These are phyloP conservation scores for Marasmius sp. DNA, from an alignment of 1,284 basidiomycete genomes.

Conservation along the genomic window DNA sequence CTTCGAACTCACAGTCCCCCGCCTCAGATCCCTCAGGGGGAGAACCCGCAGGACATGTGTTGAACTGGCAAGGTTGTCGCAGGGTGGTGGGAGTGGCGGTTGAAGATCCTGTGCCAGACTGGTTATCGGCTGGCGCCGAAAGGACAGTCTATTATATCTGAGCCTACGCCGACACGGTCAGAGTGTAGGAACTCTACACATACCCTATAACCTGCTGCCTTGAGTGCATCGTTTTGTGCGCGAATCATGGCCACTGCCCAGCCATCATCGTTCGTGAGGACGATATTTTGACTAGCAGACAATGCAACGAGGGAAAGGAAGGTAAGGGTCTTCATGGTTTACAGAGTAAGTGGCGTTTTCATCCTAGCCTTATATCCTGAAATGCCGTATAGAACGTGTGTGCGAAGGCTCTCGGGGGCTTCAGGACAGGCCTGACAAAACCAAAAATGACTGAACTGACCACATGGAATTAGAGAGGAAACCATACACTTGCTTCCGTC, in stretches of 20 bases:
- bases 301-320: neutral
- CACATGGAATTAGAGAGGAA: too few relatives aligned
- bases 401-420: neutral
- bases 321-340: neutral
- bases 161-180: neutral
- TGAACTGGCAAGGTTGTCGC: constrained; percentile 38
- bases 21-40: constrained; percentile 45
- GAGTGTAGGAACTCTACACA: constrained; percentile 13
- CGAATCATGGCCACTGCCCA: constrained; percentile 45
- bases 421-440: too few relatives aligned
- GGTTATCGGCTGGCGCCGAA: constrained; percentile 41
- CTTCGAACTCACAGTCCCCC: constrained; percentile 36
- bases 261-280: constrained; percentile 30
- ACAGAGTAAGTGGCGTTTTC: neutral
- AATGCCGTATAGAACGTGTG: neutral
- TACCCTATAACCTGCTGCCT: constrained; percentile 40
- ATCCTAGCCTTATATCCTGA: neutral
- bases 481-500: too few relatives aligned
- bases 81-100: constrained; percentile 26
- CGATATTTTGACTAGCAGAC: constrained; percentile 8
- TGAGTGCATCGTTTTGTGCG: constrained; percentile 35
- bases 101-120: constrained; percentile 42
- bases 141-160: constrained; percentile 29
- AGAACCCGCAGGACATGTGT: constrained; percentile 40
- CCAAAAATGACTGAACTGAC: too few relatives aligned